Evolutionary conservation across 345 rosid genomes (phyloP).

Genomic region (Eucalyptus tenuipes): DNA sequence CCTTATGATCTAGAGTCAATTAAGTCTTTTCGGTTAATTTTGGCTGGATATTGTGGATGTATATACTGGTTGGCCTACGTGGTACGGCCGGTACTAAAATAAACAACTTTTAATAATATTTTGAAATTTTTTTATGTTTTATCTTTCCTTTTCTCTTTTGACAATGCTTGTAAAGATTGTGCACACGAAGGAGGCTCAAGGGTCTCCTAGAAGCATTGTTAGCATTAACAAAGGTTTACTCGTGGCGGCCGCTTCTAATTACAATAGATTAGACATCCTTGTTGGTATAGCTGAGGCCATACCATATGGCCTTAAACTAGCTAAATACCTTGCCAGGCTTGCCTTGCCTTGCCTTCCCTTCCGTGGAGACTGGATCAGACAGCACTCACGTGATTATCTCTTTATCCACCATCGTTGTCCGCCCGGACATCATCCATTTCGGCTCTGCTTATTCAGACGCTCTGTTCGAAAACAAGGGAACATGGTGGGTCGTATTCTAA

Average conservation of each 20-base stretch:
- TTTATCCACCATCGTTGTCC: neutral
- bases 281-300: neutral
- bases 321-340: neutral
- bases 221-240: neutral
- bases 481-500: neutral
- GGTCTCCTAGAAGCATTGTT: neutral
- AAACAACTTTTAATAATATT: too few relatives aligned
- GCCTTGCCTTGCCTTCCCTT: neutral
- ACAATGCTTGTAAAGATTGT: neutral
- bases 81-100: accelerated
- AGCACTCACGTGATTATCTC: neutral
- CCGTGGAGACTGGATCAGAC: neutral
- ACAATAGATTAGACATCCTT: neutral
- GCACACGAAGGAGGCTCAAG: neutral
- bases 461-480: neutral
- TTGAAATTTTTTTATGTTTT: too few relatives aligned
- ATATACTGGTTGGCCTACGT: accelerated
- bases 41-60: accelerated
- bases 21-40: accelerated
- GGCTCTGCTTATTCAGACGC: neutral
- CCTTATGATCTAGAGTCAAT: accelerated
- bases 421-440: neutral
- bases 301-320: neutral
- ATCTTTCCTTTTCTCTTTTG: neutral
- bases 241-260: neutral